Evolutionary conservation across 495 filamentous ascomycete genomes (phyloP).

Genomic region (Aspergillus diversus): DNA sequence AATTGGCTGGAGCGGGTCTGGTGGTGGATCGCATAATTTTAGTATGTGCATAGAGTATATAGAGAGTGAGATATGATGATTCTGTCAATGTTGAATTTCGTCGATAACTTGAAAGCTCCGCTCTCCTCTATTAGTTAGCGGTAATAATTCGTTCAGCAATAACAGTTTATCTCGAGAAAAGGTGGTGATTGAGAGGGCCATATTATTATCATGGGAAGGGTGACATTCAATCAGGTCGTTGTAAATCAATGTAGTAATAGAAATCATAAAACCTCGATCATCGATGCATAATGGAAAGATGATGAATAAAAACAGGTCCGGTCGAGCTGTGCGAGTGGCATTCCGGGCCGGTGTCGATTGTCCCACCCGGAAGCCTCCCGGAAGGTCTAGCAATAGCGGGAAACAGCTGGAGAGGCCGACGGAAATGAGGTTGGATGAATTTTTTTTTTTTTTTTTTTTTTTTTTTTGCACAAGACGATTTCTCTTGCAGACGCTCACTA

Average conservation of each 20-base stretch:
- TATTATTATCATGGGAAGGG: too few species aligned
- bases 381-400: background rate
- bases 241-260: constrained; percentile 6
- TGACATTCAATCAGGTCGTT: too few species aligned
- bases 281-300: background rate
- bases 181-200: too few species aligned
- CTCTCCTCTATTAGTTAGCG: background rate
- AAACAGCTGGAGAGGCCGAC: background rate
- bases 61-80: constrained; percentile 4
- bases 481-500: background rate
- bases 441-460: background rate
- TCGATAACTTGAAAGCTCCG: background rate
- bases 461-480: background rate
- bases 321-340: background rate
- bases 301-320: constrained; percentile 1
- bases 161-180: too few species aligned
- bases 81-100: background rate
- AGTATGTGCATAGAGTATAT: background rate
- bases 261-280: background rate
- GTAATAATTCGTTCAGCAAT: too few species aligned
- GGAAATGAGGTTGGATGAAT: background rate
- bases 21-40: constrained; percentile 35
- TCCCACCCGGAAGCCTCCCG: constrained; percentile 22
- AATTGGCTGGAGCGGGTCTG: constrained; percentile 39
- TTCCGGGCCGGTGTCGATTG: constrained; percentile 22